Base-by-base conservation (phyloP, 176 grass and related monocot genomes). In the Themeda triandra region DNA sequence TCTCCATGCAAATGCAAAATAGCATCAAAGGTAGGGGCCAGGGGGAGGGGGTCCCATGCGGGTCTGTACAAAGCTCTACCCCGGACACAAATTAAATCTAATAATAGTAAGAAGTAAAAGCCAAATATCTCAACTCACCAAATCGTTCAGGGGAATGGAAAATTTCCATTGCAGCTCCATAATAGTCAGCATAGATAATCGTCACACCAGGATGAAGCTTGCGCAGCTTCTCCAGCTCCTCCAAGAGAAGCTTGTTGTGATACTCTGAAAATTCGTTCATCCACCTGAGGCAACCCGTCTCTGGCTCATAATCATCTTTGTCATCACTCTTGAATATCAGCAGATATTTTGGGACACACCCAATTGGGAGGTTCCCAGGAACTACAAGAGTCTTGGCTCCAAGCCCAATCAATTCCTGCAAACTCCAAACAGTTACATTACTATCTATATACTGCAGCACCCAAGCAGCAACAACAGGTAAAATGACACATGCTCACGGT, bases 291-390 rank as follows among this genome's bases (percentile, higher is more conserved):
- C 96, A 98, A n/a, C 96, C 96, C 15, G 89, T 98, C 24, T 84
- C 69, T 76, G 83, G 75, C 25, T 98, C 93, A 23, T 98, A 98
- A 85, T 93, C 89, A 75, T 94, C 84, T 59, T 73, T 88, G 6
- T 86, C 87, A 15, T 63, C 18, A 64, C 87, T 98, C 82, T 84
- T 91, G 48, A 94, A 95, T 36, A 90, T 54, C 33, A 83, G 86
- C 4, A 98, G 75, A 66, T 95, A 98, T 13, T 58, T 46, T 17
- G 96, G 91, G 30, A 89, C 28, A 21, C 96, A 98, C 3, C 96
- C 96, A 23, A 95, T 93, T 25, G 96, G 96, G 49, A 98, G 91
- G 79, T 95, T 98, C 42, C 92, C 88, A 28, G 96, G 96, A 66
- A 98, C 87, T 18, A 98, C 46, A 72, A 98, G 78, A 29, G 83